Conservation (phyloP, 169 alveolate species). For the Theileria parva region DNA sequence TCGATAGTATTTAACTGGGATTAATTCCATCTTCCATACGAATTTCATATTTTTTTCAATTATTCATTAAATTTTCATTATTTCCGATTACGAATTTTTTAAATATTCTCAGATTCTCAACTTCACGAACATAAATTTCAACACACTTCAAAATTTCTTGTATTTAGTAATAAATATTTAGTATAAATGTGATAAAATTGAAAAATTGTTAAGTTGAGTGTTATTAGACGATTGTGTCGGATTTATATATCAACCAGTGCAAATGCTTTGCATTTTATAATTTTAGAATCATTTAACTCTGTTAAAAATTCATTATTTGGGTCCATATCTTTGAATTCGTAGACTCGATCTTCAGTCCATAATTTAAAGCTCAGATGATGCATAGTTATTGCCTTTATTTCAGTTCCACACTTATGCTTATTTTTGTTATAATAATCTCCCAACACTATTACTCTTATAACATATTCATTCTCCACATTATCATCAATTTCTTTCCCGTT, state of each 20-base stretch:
- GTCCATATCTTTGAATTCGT: background rate
- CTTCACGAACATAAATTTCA: background rate
- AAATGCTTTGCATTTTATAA: constrained; percentile 12
- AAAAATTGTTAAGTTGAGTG: background rate
- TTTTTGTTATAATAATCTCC: constrained; percentile 62
- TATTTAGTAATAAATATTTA: background rate
- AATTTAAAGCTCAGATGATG: constrained; percentile 58
- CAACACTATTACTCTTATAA: constrained; percentile 40
- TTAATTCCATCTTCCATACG: background rate
- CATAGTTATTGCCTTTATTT: constrained; percentile 75
- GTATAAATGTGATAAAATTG: background rate
- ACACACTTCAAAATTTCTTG: background rate
- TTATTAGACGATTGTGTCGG: background rate
- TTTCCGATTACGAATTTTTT: too few relatives aligned
- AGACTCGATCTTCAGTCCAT: background rate
- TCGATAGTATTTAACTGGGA: too few relatives aligned
- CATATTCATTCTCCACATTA: constrained; percentile 21
- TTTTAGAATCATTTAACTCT: background rate
- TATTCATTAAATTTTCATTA: background rate
- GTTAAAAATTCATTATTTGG: background rate
- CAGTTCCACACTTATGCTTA: constrained; percentile 70
- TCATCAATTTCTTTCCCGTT: background rate
- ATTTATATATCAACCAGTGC: constrained; percentile 31
- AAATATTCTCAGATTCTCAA: too few relatives aligned
- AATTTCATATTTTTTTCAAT: background rate